Evolutionary conservation across 139 green algal genomes (phyloP).

Genomic region (Zygnema cylindricum): DNA sequence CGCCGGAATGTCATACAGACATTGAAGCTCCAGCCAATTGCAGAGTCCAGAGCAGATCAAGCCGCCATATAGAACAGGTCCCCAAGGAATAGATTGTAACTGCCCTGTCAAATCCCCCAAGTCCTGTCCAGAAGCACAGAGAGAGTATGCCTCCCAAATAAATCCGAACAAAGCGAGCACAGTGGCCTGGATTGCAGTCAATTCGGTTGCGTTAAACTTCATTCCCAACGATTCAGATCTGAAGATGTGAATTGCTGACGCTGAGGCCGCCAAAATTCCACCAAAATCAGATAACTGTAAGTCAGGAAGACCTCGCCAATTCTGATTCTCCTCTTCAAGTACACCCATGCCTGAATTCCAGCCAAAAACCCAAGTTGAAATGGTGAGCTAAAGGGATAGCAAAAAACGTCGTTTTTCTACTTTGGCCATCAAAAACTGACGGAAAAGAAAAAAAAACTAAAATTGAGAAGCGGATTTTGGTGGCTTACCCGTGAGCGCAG

Average conservation of each 20-base stretch:
- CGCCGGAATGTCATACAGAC: slow-evolving; percentile 29
- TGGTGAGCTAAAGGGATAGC: background rate
- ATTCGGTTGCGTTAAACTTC: slow-evolving; percentile 11
- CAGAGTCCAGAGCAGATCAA: slow-evolving; percentile 50
- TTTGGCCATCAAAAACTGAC: background rate
- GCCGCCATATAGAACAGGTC: slow-evolving; percentile 41
- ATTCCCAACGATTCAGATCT: slow-evolving; percentile 34
- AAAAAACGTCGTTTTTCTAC: background rate
- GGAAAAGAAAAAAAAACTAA: background rate
- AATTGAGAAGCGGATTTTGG: background rate
- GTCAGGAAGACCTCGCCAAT: background rate
- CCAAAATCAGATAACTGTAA: background rate
- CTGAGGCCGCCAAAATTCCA: background rate
- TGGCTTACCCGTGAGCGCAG: background rate
- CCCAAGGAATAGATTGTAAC: slow-evolving; percentile 35
- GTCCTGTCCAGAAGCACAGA: background rate
- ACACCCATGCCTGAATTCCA: slow-evolving; percentile 46
- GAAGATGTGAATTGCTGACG: slow-evolving; percentile 44
- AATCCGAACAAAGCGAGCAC: slow-evolving; percentile 1
- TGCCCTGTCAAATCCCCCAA: background rate
- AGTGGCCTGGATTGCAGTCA: slow-evolving; percentile 37
- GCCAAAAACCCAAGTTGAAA: background rate
- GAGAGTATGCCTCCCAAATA: slow-evolving; percentile 25
- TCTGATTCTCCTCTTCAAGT: slow-evolving; percentile 41
- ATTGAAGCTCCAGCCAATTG: slow-evolving; percentile 52